A percentile compares a stretch with the other conserved stretches of the same genome.
Evolutionary conservation across 345 rosid genomes (phyloP).

Genomic region (Populus euphratica): DNA sequence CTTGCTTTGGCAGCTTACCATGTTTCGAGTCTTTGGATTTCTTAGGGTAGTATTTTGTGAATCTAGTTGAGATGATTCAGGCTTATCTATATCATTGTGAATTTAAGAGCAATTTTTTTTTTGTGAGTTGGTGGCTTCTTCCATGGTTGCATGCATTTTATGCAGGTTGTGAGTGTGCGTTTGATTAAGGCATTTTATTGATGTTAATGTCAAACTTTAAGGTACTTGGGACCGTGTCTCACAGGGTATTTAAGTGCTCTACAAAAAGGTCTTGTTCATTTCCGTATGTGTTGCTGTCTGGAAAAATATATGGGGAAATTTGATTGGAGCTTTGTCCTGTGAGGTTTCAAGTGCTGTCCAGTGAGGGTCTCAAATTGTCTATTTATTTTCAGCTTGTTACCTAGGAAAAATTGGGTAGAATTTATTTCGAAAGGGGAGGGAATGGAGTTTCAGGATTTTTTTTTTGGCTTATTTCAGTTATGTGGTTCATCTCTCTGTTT

Average conservation of each 20-base stretch:
- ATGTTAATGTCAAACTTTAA: slow-evolving; percentile 2
- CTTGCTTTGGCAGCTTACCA: not conserved
- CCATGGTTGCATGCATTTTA: slow-evolving; percentile 4
- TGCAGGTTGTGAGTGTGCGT: slow-evolving; percentile 10
- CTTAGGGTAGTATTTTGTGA: not conserved
- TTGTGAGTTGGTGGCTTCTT: slow-evolving; percentile 5
- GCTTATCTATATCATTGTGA: not conserved
- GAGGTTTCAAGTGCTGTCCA: slow-evolving; percentile 17
- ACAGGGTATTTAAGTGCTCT: slow-evolving; percentile 4
- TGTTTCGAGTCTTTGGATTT: not conserved
- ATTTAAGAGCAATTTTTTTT: not conserved
- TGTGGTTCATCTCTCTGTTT: slow-evolving; percentile 1
- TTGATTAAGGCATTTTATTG: not conserved
- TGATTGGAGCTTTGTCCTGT: slow-evolving; percentile 15
- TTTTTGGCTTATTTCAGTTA: slow-evolving; percentile 4
- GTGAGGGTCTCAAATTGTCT: slow-evolving; percentile 9
- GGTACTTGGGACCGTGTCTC: slow-evolving; percentile 3
- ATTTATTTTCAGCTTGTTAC: not conserved
- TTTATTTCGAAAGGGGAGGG: not conserved
- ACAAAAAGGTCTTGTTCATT: slow-evolving; percentile 9
- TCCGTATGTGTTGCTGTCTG: slow-evolving; percentile 11
- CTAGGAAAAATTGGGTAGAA: slow-evolving; percentile 1
- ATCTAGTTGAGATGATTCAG: slow-evolving; percentile 1
- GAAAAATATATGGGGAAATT: not conserved
- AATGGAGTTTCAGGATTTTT: not conserved